phyloP scores from a whole-genome alignment of 306 rosid species.

The Benincasa hispida region DNA sequence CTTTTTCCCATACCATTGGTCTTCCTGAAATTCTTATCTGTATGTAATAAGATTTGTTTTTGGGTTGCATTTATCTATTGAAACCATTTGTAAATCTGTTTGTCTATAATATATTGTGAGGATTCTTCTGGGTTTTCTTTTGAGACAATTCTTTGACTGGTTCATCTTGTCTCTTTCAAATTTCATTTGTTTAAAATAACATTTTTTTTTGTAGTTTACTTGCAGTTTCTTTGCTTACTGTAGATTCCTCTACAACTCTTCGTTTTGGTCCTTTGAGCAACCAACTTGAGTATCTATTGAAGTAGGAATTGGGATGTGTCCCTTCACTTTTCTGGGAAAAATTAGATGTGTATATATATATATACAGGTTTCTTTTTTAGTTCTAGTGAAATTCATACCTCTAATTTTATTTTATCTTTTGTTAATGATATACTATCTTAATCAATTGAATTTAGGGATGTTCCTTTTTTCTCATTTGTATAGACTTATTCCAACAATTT shows the following conservation, averaged over 20 bases:
- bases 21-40: not conserved
- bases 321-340: not conserved
- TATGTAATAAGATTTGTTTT: not conserved
- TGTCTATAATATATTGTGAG: not conserved
- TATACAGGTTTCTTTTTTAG: too few relatives aligned
- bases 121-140: not conserved
- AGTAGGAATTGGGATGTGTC: not conserved
- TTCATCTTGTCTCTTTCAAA: not conserved
- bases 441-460: too few relatives aligned
- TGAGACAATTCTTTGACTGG: not conserved
- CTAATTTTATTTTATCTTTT: too few relatives aligned
- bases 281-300: not conserved
- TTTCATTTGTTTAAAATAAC: not conserved
- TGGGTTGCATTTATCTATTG: not conserved
- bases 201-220: not conserved
- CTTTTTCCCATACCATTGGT: not conserved
- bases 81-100: constrained; percentile 2
- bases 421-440: too few relatives aligned
- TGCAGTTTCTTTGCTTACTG: not conserved
- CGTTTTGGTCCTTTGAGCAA: not conserved
- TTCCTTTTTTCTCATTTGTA: too few relatives aligned
- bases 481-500: too few relatives aligned
- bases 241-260: not conserved
- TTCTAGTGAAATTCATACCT: too few relatives aligned
- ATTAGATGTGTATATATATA: too few relatives aligned